These are phyloP conservation scores for Lycium barbarum DNA, from an alignment of 257 asterid genomes.

Conservation along the genomic window DNA sequence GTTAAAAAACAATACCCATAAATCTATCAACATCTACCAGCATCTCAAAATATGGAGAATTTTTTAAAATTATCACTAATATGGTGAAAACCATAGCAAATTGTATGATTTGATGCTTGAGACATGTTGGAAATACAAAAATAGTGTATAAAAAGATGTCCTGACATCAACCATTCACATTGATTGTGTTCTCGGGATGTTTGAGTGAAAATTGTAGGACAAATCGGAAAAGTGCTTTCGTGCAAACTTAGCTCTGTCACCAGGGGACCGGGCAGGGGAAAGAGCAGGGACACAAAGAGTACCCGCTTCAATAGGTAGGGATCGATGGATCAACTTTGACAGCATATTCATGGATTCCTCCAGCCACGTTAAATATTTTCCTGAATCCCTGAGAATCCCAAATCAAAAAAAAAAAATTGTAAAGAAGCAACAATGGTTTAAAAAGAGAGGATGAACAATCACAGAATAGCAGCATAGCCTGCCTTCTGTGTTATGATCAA, in stretches of 20 bases:
- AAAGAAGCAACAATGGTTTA: neutral
- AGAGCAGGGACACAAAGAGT: neutral
- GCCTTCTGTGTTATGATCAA: neutral
- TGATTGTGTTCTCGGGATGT: neutral
- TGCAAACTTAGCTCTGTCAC: constrained; percentile 9
- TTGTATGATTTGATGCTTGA: constrained; percentile 12
- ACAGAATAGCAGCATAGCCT: neutral
- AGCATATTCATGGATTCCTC: constrained; percentile 93
- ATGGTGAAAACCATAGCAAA: constrained; percentile 6
- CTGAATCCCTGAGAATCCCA: constrained; percentile 74
- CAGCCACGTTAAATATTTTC: constrained; percentile 77
- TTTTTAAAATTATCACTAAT: neutral
- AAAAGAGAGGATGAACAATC: neutral
- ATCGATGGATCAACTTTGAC: constrained; percentile 75
- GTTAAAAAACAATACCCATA: neutral
- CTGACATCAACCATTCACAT: constrained; percentile 14
- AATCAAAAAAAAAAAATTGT: neutral
- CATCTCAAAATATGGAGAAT: neutral
- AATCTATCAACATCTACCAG: neutral
- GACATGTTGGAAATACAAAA: neutral
- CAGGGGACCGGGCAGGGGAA: constrained; percentile 10
- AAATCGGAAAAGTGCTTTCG: constrained; percentile 2
- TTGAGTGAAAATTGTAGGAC: constrained; percentile 1
- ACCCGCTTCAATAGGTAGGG: constrained; percentile 71
- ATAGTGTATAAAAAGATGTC: neutral